phyloP scores from a whole-genome alignment of 352 stramenopile species.

The Phytophthora brassicae region DNA sequence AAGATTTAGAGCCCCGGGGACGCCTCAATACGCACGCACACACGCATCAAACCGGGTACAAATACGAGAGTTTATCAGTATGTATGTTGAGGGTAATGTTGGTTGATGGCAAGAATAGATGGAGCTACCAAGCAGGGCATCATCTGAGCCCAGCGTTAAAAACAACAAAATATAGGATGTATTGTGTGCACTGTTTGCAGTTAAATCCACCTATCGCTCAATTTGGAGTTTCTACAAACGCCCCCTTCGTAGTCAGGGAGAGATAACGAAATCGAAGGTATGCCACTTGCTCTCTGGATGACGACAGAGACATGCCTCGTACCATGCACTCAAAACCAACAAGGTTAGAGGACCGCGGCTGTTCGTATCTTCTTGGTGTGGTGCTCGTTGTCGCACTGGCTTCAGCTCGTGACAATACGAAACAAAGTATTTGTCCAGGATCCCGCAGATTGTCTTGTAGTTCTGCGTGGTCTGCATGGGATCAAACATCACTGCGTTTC shows the following conservation, averaged over 20 bases:
- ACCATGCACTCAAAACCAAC: not conserved
- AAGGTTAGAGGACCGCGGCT: conserved; percentile 7
- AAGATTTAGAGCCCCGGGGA: no score
- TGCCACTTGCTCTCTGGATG: not conserved
- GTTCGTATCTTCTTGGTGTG: not conserved
- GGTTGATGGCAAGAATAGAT: no score
- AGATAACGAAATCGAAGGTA: not conserved
- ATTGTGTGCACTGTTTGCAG: no score
- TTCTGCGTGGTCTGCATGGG: not conserved
- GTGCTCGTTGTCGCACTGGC: not conserved
- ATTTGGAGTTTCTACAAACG: not conserved
- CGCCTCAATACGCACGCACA: no score
- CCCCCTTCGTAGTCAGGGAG: not conserved
- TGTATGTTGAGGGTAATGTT: no score
- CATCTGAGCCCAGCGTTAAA: no score
- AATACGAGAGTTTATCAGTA: no score
- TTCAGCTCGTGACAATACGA: not conserved
- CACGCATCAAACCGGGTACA: no score
- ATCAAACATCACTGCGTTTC: not conserved
- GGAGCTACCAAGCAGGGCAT: no score
- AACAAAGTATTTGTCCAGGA: not conserved
- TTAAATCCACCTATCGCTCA: no score
- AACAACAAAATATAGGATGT: no score
- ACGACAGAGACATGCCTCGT: not conserved
- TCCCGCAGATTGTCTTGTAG: not conserved